Base-by-base conservation (phyloP, 1,284 basidiomycete genomes). In the Schizophyllum commune region DNA sequence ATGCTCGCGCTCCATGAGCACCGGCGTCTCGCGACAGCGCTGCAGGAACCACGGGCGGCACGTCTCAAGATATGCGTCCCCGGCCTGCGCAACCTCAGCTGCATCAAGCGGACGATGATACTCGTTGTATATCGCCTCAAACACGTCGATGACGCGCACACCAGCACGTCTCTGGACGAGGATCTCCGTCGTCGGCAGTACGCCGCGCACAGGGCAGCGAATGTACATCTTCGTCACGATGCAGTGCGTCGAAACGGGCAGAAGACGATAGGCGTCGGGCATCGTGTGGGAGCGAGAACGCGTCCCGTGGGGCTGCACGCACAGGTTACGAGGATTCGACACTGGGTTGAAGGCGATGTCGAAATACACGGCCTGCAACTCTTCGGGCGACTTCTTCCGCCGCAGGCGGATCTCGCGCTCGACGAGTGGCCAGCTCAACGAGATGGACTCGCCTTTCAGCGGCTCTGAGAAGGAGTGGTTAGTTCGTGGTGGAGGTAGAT, bases 11-110 rank as follows among this genome's bases (percentile, higher is more conserved):
- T 73, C 70, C 60, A 80, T 76, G 27, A 70, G 68, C 32, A 70
- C 70, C 8, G 73, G 67, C 39, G 75, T 69, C 39, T 78, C 74
- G 56, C 72, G 67, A 65, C 83, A 84, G 39, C 84, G 76, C 57
- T 77, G 72, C 33, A 70, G 67, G 65, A 81, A 83, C 1, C 76
- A 74, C 0, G 65, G 72, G 27, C 74, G 68, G 65, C 76, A 77
- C 34, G 70, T 67, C 17, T 68, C 64, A 58, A 77, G 69, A 57
- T 74, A 68, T 4, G 64, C 64, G 7, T 65, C 59, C 17, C 69
- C 72, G 58, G 79, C 70, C 8, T 69, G 63, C 4, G 61, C 63
- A 58, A 73, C 69, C 65, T 78, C 80, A 52, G 75, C 73, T 21
- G 71, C 69, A 1, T 79, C 82, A 65, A 86, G 70, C 15, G 73